phyloP scores from a whole-genome alignment of 768 basidiomycete species.

The Tubosaeta sp. region DNA sequence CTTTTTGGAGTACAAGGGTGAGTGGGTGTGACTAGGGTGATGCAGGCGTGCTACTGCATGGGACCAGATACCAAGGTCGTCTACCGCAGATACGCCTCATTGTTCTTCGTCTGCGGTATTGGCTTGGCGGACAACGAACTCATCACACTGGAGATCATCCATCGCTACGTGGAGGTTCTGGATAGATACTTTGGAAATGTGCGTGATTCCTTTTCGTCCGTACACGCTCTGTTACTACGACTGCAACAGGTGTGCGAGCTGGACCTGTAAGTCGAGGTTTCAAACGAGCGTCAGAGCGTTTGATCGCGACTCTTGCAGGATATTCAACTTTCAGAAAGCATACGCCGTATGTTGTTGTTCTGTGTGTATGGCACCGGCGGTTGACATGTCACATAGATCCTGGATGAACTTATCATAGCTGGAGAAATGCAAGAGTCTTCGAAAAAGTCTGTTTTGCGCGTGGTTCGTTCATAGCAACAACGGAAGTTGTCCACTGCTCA shows the following conservation, averaged over 20 bases:
- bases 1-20: conserved; percentile 94
- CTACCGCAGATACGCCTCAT: conserved; percentile 90
- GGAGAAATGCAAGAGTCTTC: conserved; percentile 95
- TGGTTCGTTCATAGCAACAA: conserved; percentile 33
- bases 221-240: background rate
- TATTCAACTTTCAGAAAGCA: conserved; percentile 98
- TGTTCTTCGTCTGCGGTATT: conserved; percentile 93
- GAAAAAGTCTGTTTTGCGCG: conserved; percentile 63
- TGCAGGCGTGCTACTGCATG: background rate
- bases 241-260: conserved; percentile 76
- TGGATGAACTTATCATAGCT: conserved; percentile 91
- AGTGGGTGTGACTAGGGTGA: conserved; percentile 22
- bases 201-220: conserved; percentile 9
- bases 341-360: conserved; percentile 56
- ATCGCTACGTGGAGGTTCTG: conserved; percentile 90
- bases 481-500: conserved; percentile 11
- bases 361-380: background rate
- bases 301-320: conserved; percentile 44
- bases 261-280: conserved; percentile 61
- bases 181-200: conserved; percentile 54
- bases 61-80: conserved; percentile 74
- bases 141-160: conserved; percentile 86
- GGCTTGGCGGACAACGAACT: conserved; percentile 86
- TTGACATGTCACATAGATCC: conserved; percentile 44
- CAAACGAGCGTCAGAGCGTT: background rate